Conservation (phyloP, 2,329 filamentous ascomycete genomes). For the Cladosporium halotolerans region DNA sequence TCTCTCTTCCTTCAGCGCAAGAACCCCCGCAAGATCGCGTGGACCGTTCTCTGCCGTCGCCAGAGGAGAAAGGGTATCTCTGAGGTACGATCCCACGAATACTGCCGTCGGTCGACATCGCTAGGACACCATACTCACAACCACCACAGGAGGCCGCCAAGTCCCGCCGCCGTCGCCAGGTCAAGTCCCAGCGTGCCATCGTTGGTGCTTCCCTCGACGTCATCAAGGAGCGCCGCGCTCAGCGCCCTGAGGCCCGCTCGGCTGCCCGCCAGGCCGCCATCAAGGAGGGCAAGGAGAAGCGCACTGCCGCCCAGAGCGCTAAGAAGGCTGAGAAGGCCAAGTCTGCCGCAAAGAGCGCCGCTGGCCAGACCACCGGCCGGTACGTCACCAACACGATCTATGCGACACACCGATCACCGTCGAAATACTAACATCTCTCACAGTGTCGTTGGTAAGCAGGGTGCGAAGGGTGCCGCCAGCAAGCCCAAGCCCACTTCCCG, state of each 20-base stretch:
- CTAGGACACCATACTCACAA: slow-evolving; percentile 16
- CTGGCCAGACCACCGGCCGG: slow-evolving; percentile 66
- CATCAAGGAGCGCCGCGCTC: slow-evolving; percentile 96
- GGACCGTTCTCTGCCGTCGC: slow-evolving; percentile 96
- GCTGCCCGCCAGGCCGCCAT: slow-evolving; percentile 86
- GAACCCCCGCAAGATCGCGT: slow-evolving; percentile 99
- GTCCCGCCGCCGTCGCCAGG: slow-evolving; percentile 96
- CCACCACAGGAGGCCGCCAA: slow-evolving; percentile 87
- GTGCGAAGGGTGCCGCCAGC: slow-evolving; percentile 78
- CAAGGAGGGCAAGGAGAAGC: slow-evolving; percentile 99
- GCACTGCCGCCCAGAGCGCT: slow-evolving; percentile 72
- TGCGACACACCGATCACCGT: background rate
- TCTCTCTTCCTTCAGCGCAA: slow-evolving; percentile 99
- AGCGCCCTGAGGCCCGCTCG: slow-evolving; percentile 90
- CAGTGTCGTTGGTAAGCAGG: slow-evolving; percentile 86
- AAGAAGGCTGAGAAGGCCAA: slow-evolving; percentile 99
- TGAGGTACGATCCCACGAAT: slow-evolving; percentile 66
- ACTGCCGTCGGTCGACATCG: background rate
- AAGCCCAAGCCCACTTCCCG: slow-evolving; percentile 70
- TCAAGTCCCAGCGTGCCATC: slow-evolving; percentile 98
- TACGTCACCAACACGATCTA: slow-evolving; percentile 14
- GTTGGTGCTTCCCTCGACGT: slow-evolving; percentile 98
- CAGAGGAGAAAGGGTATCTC: slow-evolving; percentile 99
- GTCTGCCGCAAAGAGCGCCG: slow-evolving; percentile 64
- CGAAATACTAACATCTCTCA: slow-evolving; percentile 10